These are phyloP conservation scores for Penicillium glabrum DNA, from an alignment of 2,329 filamentous ascomycete species.

Conservation along the genomic window DNA sequence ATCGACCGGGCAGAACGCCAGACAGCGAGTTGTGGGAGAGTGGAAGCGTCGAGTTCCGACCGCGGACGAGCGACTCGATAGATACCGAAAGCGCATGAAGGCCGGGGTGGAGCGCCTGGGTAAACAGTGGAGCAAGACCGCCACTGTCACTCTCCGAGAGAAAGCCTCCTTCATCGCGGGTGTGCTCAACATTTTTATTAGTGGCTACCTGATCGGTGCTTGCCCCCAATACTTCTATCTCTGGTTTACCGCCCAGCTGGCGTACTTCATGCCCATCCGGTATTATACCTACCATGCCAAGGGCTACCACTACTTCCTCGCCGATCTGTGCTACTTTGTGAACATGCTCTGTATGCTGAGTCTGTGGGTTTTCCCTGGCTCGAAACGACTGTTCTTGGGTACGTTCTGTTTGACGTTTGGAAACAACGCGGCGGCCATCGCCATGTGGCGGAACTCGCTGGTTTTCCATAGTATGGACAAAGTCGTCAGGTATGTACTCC, in stretches of 20 bases:
- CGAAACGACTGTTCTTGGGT: conserved; percentile 87
- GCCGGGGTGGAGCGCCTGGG: conserved; percentile 84
- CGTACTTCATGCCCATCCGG: conserved; percentile 97
- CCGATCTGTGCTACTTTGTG: conserved; percentile 97
- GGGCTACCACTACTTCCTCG: conserved; percentile 95
- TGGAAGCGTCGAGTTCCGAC: conserved; percentile 84
- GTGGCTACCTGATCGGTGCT: conserved; percentile 87
- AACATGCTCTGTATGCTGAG: conserved; percentile 80
- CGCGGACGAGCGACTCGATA: conserved; percentile 88
- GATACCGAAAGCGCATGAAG: conserved; percentile 85
- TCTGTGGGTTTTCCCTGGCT: conserved; percentile 87
- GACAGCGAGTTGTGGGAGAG: conserved; percentile 86
- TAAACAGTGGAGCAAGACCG: conserved; percentile 83
- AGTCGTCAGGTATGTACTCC: conserved; percentile 67
- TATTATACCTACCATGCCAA: conserved; percentile 87
- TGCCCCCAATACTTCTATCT: conserved; percentile 82
- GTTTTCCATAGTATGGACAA: conserved; percentile 99
- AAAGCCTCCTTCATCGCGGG: conserved; percentile 96
- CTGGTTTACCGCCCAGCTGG: conserved; percentile 85
- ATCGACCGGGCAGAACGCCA: conserved; percentile 73
- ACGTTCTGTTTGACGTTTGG: conserved; percentile 91
- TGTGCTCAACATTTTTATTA: conserved; percentile 96
- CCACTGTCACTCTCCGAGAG: conserved; percentile 82
- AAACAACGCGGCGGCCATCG: conserved; percentile 96
- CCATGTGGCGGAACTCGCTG: conserved; percentile 98